These are phyloP conservation scores for Coemansia sp. DNA, from an alignment of 192 early-diverging fungal genomes.

Conservation along the genomic window DNA sequence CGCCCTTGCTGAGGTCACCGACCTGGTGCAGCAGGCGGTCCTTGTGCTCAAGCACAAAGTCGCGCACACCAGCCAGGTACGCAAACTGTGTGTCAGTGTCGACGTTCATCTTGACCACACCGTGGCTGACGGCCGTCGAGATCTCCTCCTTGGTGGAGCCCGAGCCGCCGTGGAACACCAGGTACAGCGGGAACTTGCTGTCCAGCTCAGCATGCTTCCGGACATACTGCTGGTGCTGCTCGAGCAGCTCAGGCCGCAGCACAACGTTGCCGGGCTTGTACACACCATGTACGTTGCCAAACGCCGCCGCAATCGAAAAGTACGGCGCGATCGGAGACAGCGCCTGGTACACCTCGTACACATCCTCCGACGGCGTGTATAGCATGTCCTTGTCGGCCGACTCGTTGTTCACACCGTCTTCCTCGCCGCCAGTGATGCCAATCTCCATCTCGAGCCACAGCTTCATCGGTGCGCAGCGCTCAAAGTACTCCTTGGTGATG, in stretches of 20 bases:
- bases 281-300: constrained; percentile 95
- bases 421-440: constrained; percentile 97
- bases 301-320: constrained; percentile 96
- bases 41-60: constrained; percentile 88
- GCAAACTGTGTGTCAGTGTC: constrained; percentile 99
- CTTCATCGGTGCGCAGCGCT: constrained; percentile 87
- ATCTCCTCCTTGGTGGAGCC: constrained; percentile 82
- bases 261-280: constrained; percentile 97
- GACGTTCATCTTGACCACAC: constrained; percentile 99
- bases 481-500: constrained; percentile 85
- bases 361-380: constrained; percentile 95
- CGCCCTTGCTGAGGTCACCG: constrained; percentile 89
- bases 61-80: constrained; percentile 83
- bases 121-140: constrained; percentile 72
- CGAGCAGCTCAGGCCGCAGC: constrained; percentile 88
- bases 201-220: constrained; percentile 61
- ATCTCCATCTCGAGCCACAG: constrained; percentile 97
- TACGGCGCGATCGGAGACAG: constrained; percentile 81
- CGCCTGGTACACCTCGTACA: constrained; percentile 90
- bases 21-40: constrained; percentile 88
- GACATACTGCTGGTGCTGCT: constrained; percentile 85
- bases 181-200: constrained; percentile 75
- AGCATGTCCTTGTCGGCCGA: constrained; percentile 84
- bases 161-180: constrained; percentile 98
- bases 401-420: constrained; percentile 97